A percentile compares a stretch with the other conserved stretches of the same genome.
Conservation (phyloP, 2,329 filamentous ascomycete species). For the Penicillium occitanis region DNA sequence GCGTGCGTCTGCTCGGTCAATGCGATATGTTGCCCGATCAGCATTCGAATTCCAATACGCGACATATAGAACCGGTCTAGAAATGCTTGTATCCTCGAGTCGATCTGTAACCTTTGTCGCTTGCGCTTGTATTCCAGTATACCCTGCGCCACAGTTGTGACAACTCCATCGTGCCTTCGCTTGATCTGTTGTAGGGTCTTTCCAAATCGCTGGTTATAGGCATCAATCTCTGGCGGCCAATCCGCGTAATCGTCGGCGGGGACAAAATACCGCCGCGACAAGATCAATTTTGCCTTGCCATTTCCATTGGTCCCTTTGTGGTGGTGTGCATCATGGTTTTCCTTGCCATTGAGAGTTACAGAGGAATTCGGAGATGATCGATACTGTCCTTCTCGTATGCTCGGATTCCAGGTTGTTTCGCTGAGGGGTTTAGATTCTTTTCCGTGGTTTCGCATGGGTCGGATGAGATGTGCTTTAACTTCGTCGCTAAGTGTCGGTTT, state of each 20-base stretch:
- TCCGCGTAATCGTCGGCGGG: constrained; percentile 82
- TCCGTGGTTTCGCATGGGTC: constrained; percentile 50
- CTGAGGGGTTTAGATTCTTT: constrained; percentile 68
- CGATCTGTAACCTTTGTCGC: constrained; percentile 95
- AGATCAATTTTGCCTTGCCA: constrained; percentile 48
- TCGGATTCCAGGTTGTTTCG: constrained; percentile 86
- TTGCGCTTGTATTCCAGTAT: constrained; percentile 98
- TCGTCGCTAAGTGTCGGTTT: constrained; percentile 74
- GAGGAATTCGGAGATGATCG: constrained; percentile 46
- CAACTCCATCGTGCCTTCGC: constrained; percentile 90
- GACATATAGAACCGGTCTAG: constrained; percentile 99
- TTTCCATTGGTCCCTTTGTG: constrained; percentile 39
- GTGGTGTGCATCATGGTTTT: constrained; percentile 43
- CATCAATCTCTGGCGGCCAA: constrained; percentile 91
- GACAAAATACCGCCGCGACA: constrained; percentile 76
- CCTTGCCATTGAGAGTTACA: constrained; percentile 44
- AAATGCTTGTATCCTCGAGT: constrained; percentile 95
- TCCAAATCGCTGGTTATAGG: constrained; percentile 91
- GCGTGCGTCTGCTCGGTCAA: constrained; percentile 89
- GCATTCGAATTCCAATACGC: constrained; percentile 97
- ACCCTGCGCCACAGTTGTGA: constrained; percentile 96
- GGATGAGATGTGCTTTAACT: constrained; percentile 73
- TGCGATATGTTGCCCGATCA: constrained; percentile 97
- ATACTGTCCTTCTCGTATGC: constrained; percentile 80
- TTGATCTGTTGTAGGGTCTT: constrained; percentile 92